phyloP scores from a whole-genome alignment of 1,284 basidiomycete species.

The Ustilago bromivora region DNA sequence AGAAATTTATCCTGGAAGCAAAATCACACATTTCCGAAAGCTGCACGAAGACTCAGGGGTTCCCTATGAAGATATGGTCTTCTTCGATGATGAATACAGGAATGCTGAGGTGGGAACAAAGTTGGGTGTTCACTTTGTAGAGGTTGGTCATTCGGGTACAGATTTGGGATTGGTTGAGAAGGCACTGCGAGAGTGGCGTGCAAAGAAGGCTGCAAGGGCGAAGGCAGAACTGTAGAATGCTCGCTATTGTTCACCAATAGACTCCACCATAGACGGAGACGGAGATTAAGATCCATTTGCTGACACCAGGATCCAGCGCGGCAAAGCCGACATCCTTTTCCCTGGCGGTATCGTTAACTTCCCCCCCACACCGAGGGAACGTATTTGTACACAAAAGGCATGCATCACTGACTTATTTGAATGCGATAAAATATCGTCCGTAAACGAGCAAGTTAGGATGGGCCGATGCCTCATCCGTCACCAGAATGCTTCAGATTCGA shows the following conservation, averaged over 20 bases:
- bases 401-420: not conserved
- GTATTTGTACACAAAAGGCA: not conserved
- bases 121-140: constrained; percentile 67
- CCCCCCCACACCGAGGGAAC: not conserved
- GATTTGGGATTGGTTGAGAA: constrained; percentile 59
- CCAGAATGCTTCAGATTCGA: constrained; percentile 23
- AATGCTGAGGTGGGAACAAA: constrained; percentile 64
- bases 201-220: constrained; percentile 32
- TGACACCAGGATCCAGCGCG: too few species aligned
- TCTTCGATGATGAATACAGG: constrained; percentile 66
- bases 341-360: too few species aligned
- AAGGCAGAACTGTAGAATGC: constrained; percentile 7
- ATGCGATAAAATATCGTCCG: not conserved
- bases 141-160: constrained; percentile 58
- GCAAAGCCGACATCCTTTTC: too few species aligned
- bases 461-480: constrained; percentile 5
- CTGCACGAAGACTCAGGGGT: constrained; percentile 57
- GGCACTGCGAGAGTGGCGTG: constrained; percentile 58
- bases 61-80: constrained; percentile 65
- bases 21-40: constrained; percentile 61
- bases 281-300: too few species aligned
- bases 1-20: constrained; percentile 68
- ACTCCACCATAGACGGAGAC: not conserved
- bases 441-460: not conserved
- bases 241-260: not conserved